phyloP scores from a whole-genome alignment of 345 rosid species.

The Dimocarpus longan region DNA sequence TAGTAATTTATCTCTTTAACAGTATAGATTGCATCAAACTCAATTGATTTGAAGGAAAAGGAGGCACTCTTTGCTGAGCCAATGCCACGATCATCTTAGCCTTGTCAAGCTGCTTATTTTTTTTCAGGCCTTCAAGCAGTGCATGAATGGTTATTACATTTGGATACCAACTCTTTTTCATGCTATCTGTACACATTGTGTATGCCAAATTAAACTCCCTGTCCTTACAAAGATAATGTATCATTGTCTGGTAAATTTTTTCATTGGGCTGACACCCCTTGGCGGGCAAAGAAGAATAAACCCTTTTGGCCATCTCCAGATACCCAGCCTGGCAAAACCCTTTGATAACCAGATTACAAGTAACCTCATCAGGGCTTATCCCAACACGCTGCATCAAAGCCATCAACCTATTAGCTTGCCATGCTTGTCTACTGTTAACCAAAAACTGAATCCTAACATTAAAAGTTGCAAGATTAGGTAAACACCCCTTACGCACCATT shows the following conservation, averaged over 20 bases:
- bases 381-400: constrained; percentile 58
- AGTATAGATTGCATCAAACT: constrained; percentile 42
- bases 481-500: constrained; percentile 74
- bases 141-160: constrained; percentile 57
- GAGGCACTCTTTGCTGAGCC: constrained; percentile 54
- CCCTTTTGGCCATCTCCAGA: constrained; percentile 77
- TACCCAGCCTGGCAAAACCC: constrained; percentile 69
- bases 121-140: constrained; percentile 59
- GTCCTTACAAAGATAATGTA: constrained; percentile 72
- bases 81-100: constrained; percentile 53
- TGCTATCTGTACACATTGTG: constrained; percentile 72
- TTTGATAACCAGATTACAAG: constrained; percentile 81
- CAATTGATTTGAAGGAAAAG: constrained; percentile 57
- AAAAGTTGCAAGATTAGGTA: constrained; percentile 72
- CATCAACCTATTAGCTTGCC: constrained; percentile 72
- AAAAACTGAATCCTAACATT: constrained; percentile 76
- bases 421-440: constrained; percentile 58
- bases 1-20: constrained; percentile 27
- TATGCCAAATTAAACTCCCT: constrained; percentile 62
- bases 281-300: constrained; percentile 60
- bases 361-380: constrained; percentile 61
- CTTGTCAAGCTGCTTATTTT: constrained; percentile 45
- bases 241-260: constrained; percentile 80
- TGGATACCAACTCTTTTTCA: constrained; percentile 65
- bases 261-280: constrained; percentile 55